Conservation (phyloP, 2,329 filamentous ascomycete species). For the Helicocarpus griseus region DNA sequence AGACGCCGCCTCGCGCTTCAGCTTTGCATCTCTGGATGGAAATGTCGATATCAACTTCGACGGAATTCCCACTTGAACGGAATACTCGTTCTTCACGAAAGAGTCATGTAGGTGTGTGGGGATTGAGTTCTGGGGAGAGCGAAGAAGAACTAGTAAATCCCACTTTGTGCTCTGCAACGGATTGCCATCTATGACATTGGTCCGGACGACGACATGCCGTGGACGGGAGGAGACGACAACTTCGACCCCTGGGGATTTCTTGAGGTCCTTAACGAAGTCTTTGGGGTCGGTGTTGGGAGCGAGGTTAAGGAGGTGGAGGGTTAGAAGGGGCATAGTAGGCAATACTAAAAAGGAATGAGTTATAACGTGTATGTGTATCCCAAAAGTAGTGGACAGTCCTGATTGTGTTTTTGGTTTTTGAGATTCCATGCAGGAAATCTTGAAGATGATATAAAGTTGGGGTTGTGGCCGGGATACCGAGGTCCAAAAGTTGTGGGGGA, state of each 20-base stretch:
- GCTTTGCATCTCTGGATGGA: slow-evolving; percentile 14
- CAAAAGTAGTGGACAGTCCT: background rate
- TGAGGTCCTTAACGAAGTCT: slow-evolving; percentile 21
- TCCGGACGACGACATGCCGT: slow-evolving; percentile 27
- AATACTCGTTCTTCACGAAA: slow-evolving; percentile 22
- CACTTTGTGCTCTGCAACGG: slow-evolving; percentile 21
- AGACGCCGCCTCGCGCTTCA: slow-evolving; percentile 7
- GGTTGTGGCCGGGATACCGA: background rate
- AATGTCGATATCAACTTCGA: slow-evolving; percentile 25
- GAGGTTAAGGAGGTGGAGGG: slow-evolving; percentile 26
- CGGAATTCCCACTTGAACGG: slow-evolving; percentile 25
- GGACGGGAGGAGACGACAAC: slow-evolving; percentile 28
- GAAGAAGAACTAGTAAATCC: slow-evolving; percentile 30
- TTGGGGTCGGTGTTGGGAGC: slow-evolving; percentile 14
- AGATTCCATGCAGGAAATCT: too few relatives aligned
- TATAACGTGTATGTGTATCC: background rate
- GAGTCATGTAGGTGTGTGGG: slow-evolving; percentile 12
- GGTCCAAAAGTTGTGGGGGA: background rate
- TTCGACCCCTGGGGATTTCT: slow-evolving; percentile 15
- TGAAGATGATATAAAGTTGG: background rate
- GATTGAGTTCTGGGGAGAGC: slow-evolving; percentile 13
- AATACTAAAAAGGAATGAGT: background rate
- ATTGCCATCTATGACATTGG: slow-evolving; percentile 22
- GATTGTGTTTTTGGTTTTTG: background rate
- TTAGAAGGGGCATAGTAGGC: slow-evolving; percentile 24